phyloP scores from a whole-genome alignment of 495 filamentous ascomycete genomes.

The Penicillium crystallinum region DNA sequence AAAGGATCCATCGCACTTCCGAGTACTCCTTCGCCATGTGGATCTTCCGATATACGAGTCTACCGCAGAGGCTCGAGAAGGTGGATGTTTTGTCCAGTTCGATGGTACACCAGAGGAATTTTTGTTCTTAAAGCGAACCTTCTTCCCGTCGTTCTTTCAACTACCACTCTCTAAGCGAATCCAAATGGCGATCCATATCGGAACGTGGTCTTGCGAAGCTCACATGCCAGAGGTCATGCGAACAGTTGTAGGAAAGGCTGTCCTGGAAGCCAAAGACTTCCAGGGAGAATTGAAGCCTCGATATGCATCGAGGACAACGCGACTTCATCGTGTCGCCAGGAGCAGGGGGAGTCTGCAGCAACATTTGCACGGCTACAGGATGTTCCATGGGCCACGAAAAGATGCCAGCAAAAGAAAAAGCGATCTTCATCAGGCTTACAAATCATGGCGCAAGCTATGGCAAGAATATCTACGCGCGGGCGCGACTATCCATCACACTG shows the following conservation, averaged over 20 bases:
- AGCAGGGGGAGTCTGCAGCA: too few species aligned
- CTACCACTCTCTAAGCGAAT: not conserved
- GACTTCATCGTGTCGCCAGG: not conserved
- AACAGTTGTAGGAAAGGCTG: not conserved
- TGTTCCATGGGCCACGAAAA: too few species aligned
- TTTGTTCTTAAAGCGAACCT: slow-evolving; percentile 3
- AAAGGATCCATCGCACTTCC: not conserved
- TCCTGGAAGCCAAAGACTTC: not conserved
- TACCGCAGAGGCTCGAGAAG: not conserved
- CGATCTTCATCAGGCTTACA: too few species aligned
- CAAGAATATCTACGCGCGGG: not conserved
- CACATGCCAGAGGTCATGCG: not conserved
- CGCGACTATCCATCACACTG: not conserved
- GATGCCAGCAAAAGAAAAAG: too few species aligned
- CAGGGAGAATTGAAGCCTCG: not conserved
- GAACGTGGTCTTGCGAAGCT: not conserved
- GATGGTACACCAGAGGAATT: slow-evolving; percentile 5
- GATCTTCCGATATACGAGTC: not conserved
- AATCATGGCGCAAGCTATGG: not conserved
- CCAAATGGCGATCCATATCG: not conserved
- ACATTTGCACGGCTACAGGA: too few species aligned
- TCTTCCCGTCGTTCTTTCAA: slow-evolving; percentile 1
- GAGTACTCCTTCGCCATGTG: not conserved
- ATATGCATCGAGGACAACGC: not conserved
- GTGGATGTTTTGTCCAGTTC: not conserved